Conservation (phyloP, 495 filamentous ascomycete genomes). For the Lasiosphaeria ovina region DNA sequence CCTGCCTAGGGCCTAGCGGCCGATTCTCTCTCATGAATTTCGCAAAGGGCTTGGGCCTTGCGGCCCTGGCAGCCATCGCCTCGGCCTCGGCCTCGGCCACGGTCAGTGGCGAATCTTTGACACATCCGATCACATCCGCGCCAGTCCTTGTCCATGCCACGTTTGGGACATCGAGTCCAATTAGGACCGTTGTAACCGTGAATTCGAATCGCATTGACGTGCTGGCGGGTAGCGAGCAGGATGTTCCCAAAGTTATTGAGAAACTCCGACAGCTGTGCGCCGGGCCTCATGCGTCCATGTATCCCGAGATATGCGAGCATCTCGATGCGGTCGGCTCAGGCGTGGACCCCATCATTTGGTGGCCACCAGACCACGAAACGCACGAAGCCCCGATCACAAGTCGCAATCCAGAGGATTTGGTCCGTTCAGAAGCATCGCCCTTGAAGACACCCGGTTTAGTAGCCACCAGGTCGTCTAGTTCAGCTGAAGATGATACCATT, state of each 20-base stretch:
- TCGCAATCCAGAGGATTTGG: too few species aligned
- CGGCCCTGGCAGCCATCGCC: neutral
- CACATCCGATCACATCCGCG: neutral
- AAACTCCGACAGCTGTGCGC: conserved; percentile 19
- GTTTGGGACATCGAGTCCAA: conserved; percentile 2
- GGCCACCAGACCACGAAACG: neutral
- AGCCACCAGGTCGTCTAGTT: neutral
- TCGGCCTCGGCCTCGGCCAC: neutral
- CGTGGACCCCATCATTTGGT: conserved; percentile 1
- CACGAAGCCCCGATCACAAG: neutral
- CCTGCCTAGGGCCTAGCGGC: neutral
- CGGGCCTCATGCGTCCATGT: conserved; percentile 12
- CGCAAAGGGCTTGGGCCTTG: neutral
- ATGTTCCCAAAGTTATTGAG: conserved; percentile 19
- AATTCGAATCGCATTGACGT: conserved; percentile 20
- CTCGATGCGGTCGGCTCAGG: neutral
- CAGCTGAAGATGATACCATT: neutral
- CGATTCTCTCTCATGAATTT: neutral
- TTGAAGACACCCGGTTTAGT: neutral
- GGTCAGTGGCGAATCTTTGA: neutral
- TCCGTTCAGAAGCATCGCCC: neutral
- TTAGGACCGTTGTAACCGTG: conserved; percentile 20
- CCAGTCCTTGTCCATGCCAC: neutral
- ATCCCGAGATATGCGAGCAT: conserved; percentile 23
- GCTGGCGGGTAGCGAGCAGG: conserved; percentile 14